Evolutionary conservation across 108 stramenopile genomes (phyloP), one percentile per base, ranked within the genome.

Genomic region (Cyclostephanos tholiformis): DNA sequence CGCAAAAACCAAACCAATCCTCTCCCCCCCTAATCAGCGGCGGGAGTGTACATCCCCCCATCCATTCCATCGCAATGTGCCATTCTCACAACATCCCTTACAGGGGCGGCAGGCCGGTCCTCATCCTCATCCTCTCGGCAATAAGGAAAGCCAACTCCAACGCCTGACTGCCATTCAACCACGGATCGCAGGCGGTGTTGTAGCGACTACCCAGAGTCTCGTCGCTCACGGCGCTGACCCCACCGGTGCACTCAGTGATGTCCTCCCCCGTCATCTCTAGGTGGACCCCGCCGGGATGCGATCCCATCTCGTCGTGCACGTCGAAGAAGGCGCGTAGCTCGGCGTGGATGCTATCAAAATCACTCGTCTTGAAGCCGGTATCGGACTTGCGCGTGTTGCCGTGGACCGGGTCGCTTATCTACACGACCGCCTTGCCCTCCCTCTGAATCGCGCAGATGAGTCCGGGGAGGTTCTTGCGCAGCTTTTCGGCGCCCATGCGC

Each of bases 191-290:
- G 65, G 77, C 85, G 35, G 97, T 99, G 63, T 87, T 78, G 95
- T 98, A 99, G 73, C 94, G 88, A 48, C 82, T 82, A 39, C 55
- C 77, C 70, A 97, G 75, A 41, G 88, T 85, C 16, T 86, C 77
- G 74, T 97, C 97, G 48, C 87, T 93, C 19, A 98, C 94, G 70
- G 80, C 87, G 48, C 86, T 80, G 38, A 96, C 49, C 53, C 99
- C 99, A 56, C 99, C 99, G 35, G 92, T 90, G 79, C 99, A 99
- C 83, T 99, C 99, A 2, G 98, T 99, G 20, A 99, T 98, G 86
- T 98, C 93, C 71, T 98, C 94, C 32, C 98, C 98, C 11, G 98
- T 97, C 96, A 97, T 94, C 80, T 98, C 97, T 57, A 98, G 55
- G 64, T 98, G 97, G 36, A 99, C 96, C 65, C 99, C 99, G 36